Conservation (phyloP, 2,329 filamentous ascomycete species). For the Talaromyces funiculosus region DNA sequence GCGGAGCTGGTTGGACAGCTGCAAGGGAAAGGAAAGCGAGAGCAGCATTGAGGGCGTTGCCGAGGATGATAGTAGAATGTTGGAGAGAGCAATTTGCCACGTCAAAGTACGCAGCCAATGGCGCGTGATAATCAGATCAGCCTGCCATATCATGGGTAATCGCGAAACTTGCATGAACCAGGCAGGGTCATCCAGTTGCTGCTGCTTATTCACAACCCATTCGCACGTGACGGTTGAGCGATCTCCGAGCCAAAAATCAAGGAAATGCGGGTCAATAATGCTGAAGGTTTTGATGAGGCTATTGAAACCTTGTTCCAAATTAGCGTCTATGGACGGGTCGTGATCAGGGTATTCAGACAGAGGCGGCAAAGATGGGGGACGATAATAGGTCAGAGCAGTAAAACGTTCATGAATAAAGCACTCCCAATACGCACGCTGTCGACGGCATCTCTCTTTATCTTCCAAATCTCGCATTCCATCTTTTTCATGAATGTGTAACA, state of each 20-base stretch:
- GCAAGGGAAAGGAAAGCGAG: constrained; percentile 42
- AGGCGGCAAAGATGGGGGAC: constrained; percentile 37
- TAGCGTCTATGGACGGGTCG: constrained; percentile 34
- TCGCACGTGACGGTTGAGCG: constrained; percentile 33
- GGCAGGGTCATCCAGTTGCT: constrained; percentile 37
- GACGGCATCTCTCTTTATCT: constrained; percentile 34
- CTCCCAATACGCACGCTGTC: constrained; percentile 52
- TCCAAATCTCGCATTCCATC: constrained; percentile 28
- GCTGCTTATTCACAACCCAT: constrained; percentile 45
- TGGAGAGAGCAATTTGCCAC: constrained; percentile 48
- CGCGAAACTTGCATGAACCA: constrained; percentile 35
- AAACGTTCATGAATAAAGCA: constrained; percentile 55
- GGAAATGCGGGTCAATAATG: constrained; percentile 41
- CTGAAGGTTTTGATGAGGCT: constrained; percentile 43
- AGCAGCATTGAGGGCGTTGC: constrained; percentile 22
- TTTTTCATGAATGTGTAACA: constrained; percentile 41
- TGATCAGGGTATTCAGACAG: constrained; percentile 36
- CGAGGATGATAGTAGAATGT: constrained; percentile 39
- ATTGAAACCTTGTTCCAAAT: constrained; percentile 40
- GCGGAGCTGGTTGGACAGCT: constrained; percentile 41
- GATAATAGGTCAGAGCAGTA: constrained; percentile 48
- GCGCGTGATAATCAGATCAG: constrained; percentile 46
- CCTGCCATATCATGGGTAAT: constrained; percentile 42
- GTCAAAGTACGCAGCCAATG: constrained; percentile 47
- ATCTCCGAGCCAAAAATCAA: constrained; percentile 41